These are phyloP conservation scores for Yamadazyma tumulicola DNA, from an alignment of 805 yeast species.

Conservation along the genomic window DNA sequence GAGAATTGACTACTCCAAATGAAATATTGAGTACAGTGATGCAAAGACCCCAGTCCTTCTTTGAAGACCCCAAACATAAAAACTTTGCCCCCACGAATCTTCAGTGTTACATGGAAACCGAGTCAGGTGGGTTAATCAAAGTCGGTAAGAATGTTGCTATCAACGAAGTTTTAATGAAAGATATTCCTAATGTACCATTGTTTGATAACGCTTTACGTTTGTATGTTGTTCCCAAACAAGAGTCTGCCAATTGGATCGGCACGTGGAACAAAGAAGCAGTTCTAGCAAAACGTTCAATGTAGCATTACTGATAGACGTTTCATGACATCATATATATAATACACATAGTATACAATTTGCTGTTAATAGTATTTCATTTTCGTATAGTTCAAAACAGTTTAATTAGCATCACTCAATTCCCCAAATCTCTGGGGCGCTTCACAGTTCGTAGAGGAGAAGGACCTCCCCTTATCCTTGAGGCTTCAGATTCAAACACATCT, in stretches of 20 bases:
- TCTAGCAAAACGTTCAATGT: constrained; percentile 36
- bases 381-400: background rate
- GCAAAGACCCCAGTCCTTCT: constrained; percentile 68
- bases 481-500: constrained; percentile 56
- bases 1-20: constrained; percentile 65
- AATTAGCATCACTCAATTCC: background rate
- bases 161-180: constrained; percentile 59
- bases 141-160: constrained; percentile 74
- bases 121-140: constrained; percentile 78
- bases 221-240: constrained; percentile 74
- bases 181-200: constrained; percentile 65
- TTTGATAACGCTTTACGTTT: constrained; percentile 71
- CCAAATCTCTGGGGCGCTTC: constrained; percentile 4
- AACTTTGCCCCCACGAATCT: constrained; percentile 58
- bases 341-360: constrained; percentile 2
- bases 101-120: constrained; percentile 79
- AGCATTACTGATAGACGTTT: background rate
- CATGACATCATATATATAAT: background rate
- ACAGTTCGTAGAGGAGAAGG: constrained; percentile 44
- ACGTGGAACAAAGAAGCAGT: constrained; percentile 64
- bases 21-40: constrained; percentile 59
- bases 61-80: constrained; percentile 55
- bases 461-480: constrained; percentile 51
- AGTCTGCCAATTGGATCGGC: constrained; percentile 60
- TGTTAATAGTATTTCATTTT: background rate